phyloP scores from a whole-genome alignment of 2,329 filamentous ascomycete genomes.

The Beauveria brongniartii region DNA sequence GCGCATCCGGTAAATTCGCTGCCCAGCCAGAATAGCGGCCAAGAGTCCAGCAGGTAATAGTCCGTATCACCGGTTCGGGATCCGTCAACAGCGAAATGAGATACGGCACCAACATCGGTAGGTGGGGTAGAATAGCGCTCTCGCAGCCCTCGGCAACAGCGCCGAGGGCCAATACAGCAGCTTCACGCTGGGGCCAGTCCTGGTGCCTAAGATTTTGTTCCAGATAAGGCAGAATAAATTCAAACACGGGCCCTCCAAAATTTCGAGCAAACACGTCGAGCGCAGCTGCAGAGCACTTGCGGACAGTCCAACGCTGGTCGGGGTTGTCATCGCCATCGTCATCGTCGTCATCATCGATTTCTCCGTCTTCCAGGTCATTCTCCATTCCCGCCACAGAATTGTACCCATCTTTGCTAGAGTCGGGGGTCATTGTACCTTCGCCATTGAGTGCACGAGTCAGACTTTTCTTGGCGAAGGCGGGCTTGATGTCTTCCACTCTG shows the following conservation, averaged over 20 bases:
- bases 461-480: constrained; percentile 71
- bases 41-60: constrained; percentile 97
- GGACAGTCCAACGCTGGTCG: constrained; percentile 88
- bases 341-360: constrained; percentile 70
- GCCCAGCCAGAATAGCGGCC: constrained; percentile 93
- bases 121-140: constrained; percentile 78
- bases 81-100: constrained; percentile 81
- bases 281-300: constrained; percentile 94
- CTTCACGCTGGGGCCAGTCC: constrained; percentile 89
- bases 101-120: constrained; percentile 85
- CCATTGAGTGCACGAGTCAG: constrained; percentile 51
- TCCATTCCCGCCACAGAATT: constrained; percentile 52
- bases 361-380: constrained; percentile 76
- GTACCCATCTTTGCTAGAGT: constrained; percentile 45
- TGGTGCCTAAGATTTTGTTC: constrained; percentile 79
- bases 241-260: constrained; percentile 81
- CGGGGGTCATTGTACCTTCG: constrained; percentile 39
- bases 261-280: constrained; percentile 89
- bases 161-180: constrained; percentile 86
- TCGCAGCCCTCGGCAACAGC: constrained; percentile 95
- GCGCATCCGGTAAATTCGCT: constrained; percentile 60
- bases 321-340: constrained; percentile 72
- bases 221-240: constrained; percentile 85
- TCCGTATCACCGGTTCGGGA: constrained; percentile 78
- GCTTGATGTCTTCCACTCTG: constrained; percentile 82